Evolutionary conservation across 352 stramenopile species (phyloP), one percentile per base, ranked within the genome.

Genomic region (Phytophthora hibernalis): DNA sequence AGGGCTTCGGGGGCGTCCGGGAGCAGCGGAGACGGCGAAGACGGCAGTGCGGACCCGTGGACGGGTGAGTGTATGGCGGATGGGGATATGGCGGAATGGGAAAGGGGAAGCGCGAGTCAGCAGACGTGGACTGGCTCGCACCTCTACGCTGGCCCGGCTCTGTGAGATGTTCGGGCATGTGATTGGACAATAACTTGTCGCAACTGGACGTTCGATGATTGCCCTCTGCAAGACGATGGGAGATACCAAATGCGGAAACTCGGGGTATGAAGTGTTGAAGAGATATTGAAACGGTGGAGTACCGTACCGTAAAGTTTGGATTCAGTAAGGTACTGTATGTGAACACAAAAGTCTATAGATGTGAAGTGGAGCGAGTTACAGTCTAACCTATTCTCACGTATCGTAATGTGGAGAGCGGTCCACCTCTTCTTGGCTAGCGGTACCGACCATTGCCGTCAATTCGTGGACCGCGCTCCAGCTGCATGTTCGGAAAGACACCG

Each of bases 41-140:
- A 51, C 45, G 38, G 24, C 47, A 52, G 48, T 45, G 50, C 49
- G 13, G 56, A 50, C 57, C 26, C 47, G 9, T 33, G 15, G 35
- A 48, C 33, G 22, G 18, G 15, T 30, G 15, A 22, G 31, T 62
- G 50, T 20, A 24, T 47, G 30, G 57, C 21, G 50, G 42, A 20
- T 58, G 31, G 48, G 53, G 51, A 61, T 55, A 71, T 63, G 49
- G 59, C 51, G 59, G 50, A 72, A 68, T 61, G 52, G 47, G 53
- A 50, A 73, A 69, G 37, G 57, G 58, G 65, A 61, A 60, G 54
- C 26, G 35, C 26, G 26, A 71, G 64, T 66, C 65, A 68, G 58
- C 44, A 47, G 35, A 56, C 33, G 10, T 64, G 57, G 65, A 69
- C 65, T 73, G 65, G 59, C 65, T 70, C 57, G n/a, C 15, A 54